Base-by-base conservation (phyloP, 495 filamentous ascomycete species). In the Penicillium pancosmium region DNA sequence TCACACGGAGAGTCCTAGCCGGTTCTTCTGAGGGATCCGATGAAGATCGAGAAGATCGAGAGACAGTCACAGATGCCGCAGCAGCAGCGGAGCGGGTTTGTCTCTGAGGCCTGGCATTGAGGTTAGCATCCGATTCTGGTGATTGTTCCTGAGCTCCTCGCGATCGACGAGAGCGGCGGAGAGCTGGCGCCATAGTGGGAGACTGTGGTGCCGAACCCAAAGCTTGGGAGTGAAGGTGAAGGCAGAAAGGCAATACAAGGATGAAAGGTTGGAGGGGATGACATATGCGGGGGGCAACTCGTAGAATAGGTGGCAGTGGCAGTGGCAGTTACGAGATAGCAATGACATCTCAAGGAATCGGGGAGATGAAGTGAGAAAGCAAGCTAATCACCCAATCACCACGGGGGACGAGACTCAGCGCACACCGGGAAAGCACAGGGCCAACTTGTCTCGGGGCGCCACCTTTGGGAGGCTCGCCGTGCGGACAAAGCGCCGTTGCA, bases 1-100 rank as follows among this genome's bases (percentile, higher is more conserved):
- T 95, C 49, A 97, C 77, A 69, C 85, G 84, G 54, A 93, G 83
- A 57, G 89, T 87, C 71, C 82, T 84, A 59, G 77, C 80, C 38
- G 76, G 75, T 58, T 84, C 82, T 66, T 80, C 82, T 53, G 83
- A 67, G 33, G 84, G 83, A 15, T 78, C 78, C 36, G 83, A 75
- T 31, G 78, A 73, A 54, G 80, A 83, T 70, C 82, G 82, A 62
- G 82, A 80, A 50, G 80, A 83, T 70, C 82, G 83, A 62, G 82
- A 80, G 50, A 85, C 75, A 19, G 84, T 84, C 34, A 80, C 70
- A 40, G 74, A 69, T 12, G 69, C 61, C 43, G 64, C 50, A 49
- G 71, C 66, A 57, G 70, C 60, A 59, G 70, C 62, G 50, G 72
- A 62, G 34, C 72, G 78, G 57, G 70, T 76, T 36, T 63, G 61